A percentile compares a stretch with the other conserved stretches of the same genome.
Evolutionary conservation across 805 yeast genomes (phyloP).

Genomic region (Saccharomycopsis sp.): DNA sequence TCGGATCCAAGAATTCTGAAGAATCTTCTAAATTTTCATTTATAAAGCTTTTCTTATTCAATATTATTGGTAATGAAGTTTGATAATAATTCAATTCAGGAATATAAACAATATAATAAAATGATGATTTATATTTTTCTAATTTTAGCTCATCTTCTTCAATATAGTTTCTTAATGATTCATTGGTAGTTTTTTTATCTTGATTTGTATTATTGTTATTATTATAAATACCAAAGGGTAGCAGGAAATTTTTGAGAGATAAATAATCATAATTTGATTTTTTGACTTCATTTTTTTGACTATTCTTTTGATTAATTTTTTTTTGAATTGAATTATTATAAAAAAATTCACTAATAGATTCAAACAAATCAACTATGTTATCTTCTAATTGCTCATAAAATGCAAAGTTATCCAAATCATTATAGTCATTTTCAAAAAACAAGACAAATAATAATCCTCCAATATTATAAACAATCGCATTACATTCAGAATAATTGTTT

Average conservation of each 20-base stretch:
- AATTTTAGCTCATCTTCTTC: slow-evolving; percentile 10
- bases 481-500: neutral
- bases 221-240: slow-evolving; percentile 15
- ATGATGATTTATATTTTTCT: slow-evolving; percentile 12
- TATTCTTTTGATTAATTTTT: neutral
- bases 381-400: slow-evolving; percentile 18
- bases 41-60: slow-evolving; percentile 1
- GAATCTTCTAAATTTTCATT: neutral
- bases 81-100: slow-evolving; percentile 15
- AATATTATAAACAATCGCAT: slow-evolving; percentile 7
- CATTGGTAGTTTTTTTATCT: slow-evolving; percentile 1
- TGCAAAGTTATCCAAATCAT: slow-evolving; percentile 7
- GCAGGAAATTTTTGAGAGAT: slow-evolving; percentile 2
- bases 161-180: slow-evolving; percentile 3
- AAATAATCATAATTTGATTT: slow-evolving; percentile 1
- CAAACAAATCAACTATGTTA: slow-evolving; percentile 13
- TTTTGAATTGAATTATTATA: neutral
- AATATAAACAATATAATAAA: slow-evolving; percentile 13
- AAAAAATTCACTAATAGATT: slow-evolving; percentile 13
- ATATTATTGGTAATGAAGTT: slow-evolving; percentile 16
- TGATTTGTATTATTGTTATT: neutral
- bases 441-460: slow-evolving; percentile 10
- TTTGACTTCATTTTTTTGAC: neutral
- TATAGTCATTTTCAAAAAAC: slow-evolving; percentile 9
- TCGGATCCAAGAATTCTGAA: slow-evolving; percentile 17